A percentile compares a stretch with the other conserved stretches of the same genome.
These are phyloP conservation scores for Fusarium humuli DNA, from an alignment of 2,329 filamentous ascomycete genomes.

Conservation along the genomic window DNA sequence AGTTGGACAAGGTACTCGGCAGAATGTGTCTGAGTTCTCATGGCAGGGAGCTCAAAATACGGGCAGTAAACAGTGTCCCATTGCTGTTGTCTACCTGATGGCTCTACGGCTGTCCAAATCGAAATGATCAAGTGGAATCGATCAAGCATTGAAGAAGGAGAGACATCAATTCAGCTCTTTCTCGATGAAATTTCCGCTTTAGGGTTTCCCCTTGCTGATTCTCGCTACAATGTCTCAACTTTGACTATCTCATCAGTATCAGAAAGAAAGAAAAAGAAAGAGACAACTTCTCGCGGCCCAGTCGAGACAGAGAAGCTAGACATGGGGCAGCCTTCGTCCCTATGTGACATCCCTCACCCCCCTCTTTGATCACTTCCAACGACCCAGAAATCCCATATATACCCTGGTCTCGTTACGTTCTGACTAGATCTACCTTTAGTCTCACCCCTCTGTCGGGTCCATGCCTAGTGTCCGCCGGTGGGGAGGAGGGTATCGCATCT, in stretches of 20 bases:
- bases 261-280: conserved; percentile 39
- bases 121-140: conserved; percentile 15
- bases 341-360: conserved; percentile 39
- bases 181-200: conserved; percentile 16
- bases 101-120: conserved; percentile 23
- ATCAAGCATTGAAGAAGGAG: conserved; percentile 24
- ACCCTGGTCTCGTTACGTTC: conserved; percentile 35
- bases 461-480: conserved; percentile 31
- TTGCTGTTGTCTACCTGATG: neutral
- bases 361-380: conserved; percentile 46
- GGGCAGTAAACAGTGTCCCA: neutral
- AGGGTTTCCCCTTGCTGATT: conserved; percentile 26
- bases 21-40: neutral
- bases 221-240: conserved; percentile 42
- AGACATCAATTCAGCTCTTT: conserved; percentile 26
- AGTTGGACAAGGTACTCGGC: neutral
- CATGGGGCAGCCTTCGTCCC: conserved; percentile 38
- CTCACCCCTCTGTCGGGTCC: conserved; percentile 28
- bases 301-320: conserved; percentile 37
- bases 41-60: neutral
- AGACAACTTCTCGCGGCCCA: conserved; percentile 31
- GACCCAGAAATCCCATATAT: conserved; percentile 40
- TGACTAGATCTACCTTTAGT: conserved; percentile 34
- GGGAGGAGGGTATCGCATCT: conserved; percentile 42
- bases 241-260: conserved; percentile 36